These are phyloP conservation scores for Marchantia paleacea DNA, from an alignment of 225 moss, liverwort and hornwort species.

Conservation along the genomic window DNA sequence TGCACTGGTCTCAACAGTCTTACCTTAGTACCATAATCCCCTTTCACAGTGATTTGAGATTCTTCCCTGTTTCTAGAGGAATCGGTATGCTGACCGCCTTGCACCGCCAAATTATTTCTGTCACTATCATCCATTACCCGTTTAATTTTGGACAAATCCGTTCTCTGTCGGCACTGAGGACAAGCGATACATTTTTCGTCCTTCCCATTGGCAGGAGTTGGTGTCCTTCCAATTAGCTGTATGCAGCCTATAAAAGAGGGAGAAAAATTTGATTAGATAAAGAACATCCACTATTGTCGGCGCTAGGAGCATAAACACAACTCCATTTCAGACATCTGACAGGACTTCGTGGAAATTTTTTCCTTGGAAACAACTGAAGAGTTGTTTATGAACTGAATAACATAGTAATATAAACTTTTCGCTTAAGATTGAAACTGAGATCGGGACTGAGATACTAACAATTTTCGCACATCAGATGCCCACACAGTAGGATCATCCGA, in stretches of 20 bases:
- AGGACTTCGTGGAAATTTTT: too few species aligned
- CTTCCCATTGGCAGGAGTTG: conserved; percentile 31
- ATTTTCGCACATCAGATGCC: conserved; percentile 88
- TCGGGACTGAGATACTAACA: conserved; percentile 49
- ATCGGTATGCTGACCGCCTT: conserved; percentile 53
- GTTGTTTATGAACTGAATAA: too few species aligned
- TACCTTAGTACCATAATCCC: conserved; percentile 97
- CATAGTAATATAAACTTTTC: too few species aligned
- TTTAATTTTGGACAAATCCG: conserved; percentile 64
- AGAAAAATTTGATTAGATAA: not conserved
- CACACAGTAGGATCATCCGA: conserved; percentile 96
- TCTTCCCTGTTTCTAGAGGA: conserved; percentile 55
- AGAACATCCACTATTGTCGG: too few species aligned
- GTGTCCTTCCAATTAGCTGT: conserved; percentile 48
- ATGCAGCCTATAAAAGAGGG: conserved; percentile 34
- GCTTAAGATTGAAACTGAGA: not conserved
- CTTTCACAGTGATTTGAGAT: conserved; percentile 56
- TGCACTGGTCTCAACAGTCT: too few species aligned
- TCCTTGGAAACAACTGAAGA: too few species aligned
- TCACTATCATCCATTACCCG: conserved; percentile 63
- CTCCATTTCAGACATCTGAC: too few species aligned
- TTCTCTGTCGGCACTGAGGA: conserved; percentile 73
- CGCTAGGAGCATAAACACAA: too few species aligned
- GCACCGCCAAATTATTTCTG: conserved; percentile 50
- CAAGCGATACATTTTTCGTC: conserved; percentile 57